Evolutionary conservation across 768 basidiomycete genomes (phyloP).

Genomic region (Asterophora lycoperdoides): DNA sequence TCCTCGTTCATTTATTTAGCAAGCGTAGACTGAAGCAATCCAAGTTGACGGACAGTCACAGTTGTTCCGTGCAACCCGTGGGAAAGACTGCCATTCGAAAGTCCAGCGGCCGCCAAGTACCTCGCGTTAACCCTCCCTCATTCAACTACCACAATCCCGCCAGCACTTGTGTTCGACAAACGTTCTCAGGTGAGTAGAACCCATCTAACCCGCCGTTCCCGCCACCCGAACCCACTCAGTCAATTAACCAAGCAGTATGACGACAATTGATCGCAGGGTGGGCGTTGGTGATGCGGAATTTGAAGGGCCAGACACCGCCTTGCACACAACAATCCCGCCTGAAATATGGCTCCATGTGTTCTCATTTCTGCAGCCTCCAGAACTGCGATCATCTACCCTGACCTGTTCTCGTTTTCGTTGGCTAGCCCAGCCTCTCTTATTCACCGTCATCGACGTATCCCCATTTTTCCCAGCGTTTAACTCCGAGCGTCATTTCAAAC

Average conservation of each 20-base stretch:
- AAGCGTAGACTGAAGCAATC: too few relatives aligned
- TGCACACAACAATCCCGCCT: constrained; percentile 15
- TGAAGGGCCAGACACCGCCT: background rate
- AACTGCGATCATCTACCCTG: constrained; percentile 27
- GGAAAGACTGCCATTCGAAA: too few relatives aligned
- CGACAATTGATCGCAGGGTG: background rate
- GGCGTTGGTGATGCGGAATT: too few relatives aligned
- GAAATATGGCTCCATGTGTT: constrained; percentile 36
- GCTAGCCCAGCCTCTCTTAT: constrained; percentile 35
- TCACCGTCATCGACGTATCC: constrained; percentile 30
- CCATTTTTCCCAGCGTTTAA: constrained; percentile 33
- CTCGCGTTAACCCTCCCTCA: too few relatives aligned
- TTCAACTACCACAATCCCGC: too few relatives aligned
- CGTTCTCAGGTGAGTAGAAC: too few relatives aligned
- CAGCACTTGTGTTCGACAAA: too few relatives aligned
- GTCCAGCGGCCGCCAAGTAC: too few relatives aligned
- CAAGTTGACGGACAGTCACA: too few relatives aligned
- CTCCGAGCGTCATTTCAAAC: constrained; percentile 22
- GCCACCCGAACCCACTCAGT: too few relatives aligned
- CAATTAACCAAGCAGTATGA: background rate
- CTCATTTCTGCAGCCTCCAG: constrained; percentile 24
- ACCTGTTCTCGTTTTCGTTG: constrained; percentile 28
- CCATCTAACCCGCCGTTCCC: too few relatives aligned
- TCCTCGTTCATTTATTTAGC: constrained; percentile 11
- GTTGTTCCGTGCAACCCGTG: too few relatives aligned